Evolutionary conservation across 805 yeast species (phyloP), one percentile per base, ranked within the genome.

Genomic region (Wickerhamiella shivajii): DNA sequence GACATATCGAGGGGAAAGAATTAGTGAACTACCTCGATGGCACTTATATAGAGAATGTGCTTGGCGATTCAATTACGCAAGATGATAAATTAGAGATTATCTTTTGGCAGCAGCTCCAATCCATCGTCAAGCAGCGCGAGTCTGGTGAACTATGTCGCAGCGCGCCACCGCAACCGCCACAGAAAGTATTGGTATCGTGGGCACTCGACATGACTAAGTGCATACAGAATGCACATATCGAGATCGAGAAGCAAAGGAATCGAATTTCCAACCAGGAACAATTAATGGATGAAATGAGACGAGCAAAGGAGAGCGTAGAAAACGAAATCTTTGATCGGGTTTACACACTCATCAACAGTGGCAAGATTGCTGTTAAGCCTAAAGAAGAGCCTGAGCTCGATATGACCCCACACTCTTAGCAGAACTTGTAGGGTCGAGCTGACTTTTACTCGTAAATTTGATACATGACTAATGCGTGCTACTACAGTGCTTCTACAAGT

Each of bases 261-360:
- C 32, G 12, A 4, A 14, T 43, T 9, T 14, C 6, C 25, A 17
- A 25, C 7, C 32, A 29, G 18, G 32, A 29, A 13, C 12, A 14
- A 3, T 18, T 13, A 7, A 12, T 31, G 11, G 37, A 39, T 9
- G 39, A 38, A 8, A 37, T 44, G 42, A 39, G 34, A 3, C 29
- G 24, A 4, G 47, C 45, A 11, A 43, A 44, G 15, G 33, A 27
- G 15, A 34, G 32, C n/a, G 34, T 24, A 15, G 42, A 43, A 22
- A 36, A 31, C 2, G 24, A 31, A 1, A 28, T 41, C 27, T 17
- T 46, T 9, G 11, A 33, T 5, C 33, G 39, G 8, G 42, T 46
- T 2, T 26, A 31, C n/a, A 19, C 28, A 3, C 12, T 31, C 21
- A n/a, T 31, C 3, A 31, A 31, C 20, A 13, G 29, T 9, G 11